Evolutionary conservation across 2,329 filamentous ascomycete genomes (phyloP), one percentile per base, ranked within the genome.

Genomic region (Sporothrix humicola): DNA sequence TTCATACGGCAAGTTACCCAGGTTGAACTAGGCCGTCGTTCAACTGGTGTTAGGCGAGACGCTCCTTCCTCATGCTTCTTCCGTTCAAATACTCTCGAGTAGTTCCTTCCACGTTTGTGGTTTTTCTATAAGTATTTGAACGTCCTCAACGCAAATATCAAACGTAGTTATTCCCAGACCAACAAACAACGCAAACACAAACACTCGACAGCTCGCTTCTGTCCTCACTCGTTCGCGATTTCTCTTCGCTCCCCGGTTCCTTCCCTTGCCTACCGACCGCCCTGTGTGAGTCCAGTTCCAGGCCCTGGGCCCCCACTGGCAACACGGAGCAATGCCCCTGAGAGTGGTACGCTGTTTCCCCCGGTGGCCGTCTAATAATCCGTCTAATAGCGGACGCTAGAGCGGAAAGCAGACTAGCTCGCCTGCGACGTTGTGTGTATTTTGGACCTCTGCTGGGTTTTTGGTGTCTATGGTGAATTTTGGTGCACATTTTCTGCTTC

Each of bases 1-100:
- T 68, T 1, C 48, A 50, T 68, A 68, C 65, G 65, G 65, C 65
- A 37, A 37, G 65, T 54, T 69, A 54, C 65, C 65, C 65, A 52
- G 65, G 65, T 54, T 69, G 65, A 52, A 37, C 46, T 69, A 52
- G 68, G 59, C 59, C 31, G 31, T 37, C 31, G 7, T 37, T 37
- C 23, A 52, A 17, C 9, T 48, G 42, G 63, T 48, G 42, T 44
- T 44, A 66, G 48, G 63, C 20, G 20, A 13, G 8, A 20, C 20
- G 44, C 42, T 26, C n/a, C 13, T 46, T 20, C 20, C 68, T n/a
- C 37, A n/a, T n/a, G 23, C n/a, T 48, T 23, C 31, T 58, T 37
- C 7, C 54, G 31, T n/a, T 59, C 42, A 37, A 37, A 5, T 37
- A 5, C 3, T 37, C 31, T 37, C 23, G 23, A 26, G 23, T 37